These are phyloP conservation scores for Whalleya microplaca DNA, from an alignment of 2,329 filamentous ascomycete species.

Conservation along the genomic window DNA sequence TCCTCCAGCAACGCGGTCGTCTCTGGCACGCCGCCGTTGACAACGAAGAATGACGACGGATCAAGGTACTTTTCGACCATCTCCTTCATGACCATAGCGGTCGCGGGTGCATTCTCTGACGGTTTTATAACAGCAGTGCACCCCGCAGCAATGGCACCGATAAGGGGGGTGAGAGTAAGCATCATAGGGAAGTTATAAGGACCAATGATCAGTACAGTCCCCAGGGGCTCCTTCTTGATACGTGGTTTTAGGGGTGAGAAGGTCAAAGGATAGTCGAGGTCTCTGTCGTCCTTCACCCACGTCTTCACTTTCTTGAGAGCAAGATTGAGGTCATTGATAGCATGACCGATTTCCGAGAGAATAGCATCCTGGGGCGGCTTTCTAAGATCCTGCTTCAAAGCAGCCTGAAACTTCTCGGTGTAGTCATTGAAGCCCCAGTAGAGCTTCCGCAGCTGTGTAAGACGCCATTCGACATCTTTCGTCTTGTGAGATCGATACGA, in stretches of 20 bases:
- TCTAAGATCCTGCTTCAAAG: constrained; percentile 75
- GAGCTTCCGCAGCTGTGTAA: constrained; percentile 86
- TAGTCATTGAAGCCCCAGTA: constrained; percentile 92
- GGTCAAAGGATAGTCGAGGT: constrained; percentile 68
- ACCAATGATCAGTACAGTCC: constrained; percentile 81
- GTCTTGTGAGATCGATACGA: constrained; percentile 83
- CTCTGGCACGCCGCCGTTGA: constrained; percentile 83
- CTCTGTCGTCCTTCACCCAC: constrained; percentile 81
- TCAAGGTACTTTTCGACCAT: constrained; percentile 79
- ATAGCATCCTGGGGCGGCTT: constrained; percentile 78
- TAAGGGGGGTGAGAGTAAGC: constrained; percentile 74
- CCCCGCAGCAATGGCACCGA: constrained; percentile 90
- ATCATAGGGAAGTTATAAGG: constrained; percentile 94
- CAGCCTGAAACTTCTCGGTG: constrained; percentile 71
- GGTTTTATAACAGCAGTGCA: constrained; percentile 92
- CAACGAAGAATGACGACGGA: constrained; percentile 71
- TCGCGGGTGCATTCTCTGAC: constrained; percentile 77
- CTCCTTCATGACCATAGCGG: constrained; percentile 78
- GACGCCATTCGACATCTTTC: constrained; percentile 78
- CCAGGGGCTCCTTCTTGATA: constrained; percentile 86
- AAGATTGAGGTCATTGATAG: constrained; percentile 80
- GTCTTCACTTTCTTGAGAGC: constrained; percentile 76
- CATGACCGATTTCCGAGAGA: constrained; percentile 76
- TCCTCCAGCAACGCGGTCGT: constrained; percentile 80
- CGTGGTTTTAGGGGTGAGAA: constrained; percentile 73